These are phyloP conservation scores for Immersiella caudata DNA, from an alignment of 495 filamentous ascomycete species.

Conservation along the genomic window DNA sequence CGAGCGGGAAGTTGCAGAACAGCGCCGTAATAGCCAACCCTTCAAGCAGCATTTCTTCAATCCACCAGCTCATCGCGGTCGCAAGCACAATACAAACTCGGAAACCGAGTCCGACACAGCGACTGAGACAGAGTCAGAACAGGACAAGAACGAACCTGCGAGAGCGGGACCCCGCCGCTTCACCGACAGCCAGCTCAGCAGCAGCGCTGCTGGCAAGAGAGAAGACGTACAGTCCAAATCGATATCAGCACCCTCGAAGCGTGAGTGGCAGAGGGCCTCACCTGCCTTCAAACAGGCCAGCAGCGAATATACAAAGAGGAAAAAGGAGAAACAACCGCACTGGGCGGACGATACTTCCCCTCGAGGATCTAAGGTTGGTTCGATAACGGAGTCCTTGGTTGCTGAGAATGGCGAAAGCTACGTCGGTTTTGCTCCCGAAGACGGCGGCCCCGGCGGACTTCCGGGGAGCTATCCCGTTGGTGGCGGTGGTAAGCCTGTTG, in stretches of 20 bases:
- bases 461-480: not conserved
- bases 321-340: conserved; percentile 4
- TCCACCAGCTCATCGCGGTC: not conserved
- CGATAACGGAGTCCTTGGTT: not conserved
- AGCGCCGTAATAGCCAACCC: not conserved
- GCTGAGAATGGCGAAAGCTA: not conserved
- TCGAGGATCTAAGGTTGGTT: not conserved
- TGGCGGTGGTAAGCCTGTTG: not conserved
- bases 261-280: not conserved
- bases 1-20: not conserved
- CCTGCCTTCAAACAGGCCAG: not conserved
- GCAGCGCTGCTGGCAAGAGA: not conserved
- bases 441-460: not conserved
- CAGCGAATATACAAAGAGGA: not conserved
- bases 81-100: not conserved
- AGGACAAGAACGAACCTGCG: not conserved
- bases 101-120: conserved; percentile 10
- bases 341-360: not conserved
- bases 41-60: not conserved
- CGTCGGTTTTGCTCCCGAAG: not conserved
- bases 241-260: not conserved
- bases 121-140: conserved; percentile 5
- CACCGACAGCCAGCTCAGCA: conserved; percentile 2
- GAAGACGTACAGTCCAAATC: not conserved
- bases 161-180: not conserved